phyloP scores from a whole-genome alignment of 257 asterid species.

The Fraxinus excelsior region DNA sequence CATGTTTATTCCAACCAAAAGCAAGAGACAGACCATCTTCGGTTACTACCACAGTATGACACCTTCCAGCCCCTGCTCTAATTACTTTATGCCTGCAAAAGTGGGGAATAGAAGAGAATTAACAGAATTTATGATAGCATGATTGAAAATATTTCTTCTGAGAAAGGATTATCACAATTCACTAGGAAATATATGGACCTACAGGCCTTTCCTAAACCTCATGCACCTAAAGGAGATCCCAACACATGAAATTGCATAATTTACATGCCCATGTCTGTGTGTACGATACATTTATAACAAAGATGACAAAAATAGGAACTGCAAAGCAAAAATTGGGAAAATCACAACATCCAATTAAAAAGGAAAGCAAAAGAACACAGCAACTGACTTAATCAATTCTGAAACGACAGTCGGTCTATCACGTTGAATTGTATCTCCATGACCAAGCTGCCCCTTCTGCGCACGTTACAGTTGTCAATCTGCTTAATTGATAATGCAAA shows the following conservation, averaged over 20 bases:
- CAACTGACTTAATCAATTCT: slow-evolving; percentile 67
- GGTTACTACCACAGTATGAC: slow-evolving; percentile 84
- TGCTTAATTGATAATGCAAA: background rate
- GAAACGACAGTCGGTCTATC: slow-evolving; percentile 93
- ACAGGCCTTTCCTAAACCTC: background rate
- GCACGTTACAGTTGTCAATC: slow-evolving; percentile 6
- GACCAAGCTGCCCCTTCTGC: slow-evolving; percentile 99
- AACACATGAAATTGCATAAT: background rate
- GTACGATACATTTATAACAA: background rate
- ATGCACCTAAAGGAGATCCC: background rate
- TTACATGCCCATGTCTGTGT: background rate
- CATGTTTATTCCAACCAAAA: slow-evolving; percentile 97
- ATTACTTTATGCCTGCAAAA: slow-evolving; percentile 66
- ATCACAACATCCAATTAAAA: background rate
- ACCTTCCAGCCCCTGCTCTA: slow-evolving; percentile 80
- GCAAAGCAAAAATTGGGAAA: background rate
- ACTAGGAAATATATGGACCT: background rate
- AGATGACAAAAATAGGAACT: background rate
- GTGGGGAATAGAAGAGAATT: background rate
- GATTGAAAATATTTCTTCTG: background rate
- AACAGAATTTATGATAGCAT: slow-evolving; percentile 3
- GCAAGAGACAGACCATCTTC: slow-evolving; percentile 76
- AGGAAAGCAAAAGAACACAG: slow-evolving; percentile 14
- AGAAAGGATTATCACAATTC: background rate
- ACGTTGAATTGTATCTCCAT: slow-evolving; percentile 84